A percentile compares a stretch with the other conserved stretches of the same genome.
Evolutionary conservation across 2,329 filamentous ascomycete genomes (phyloP).

Genomic region (Teratosphaeria pseudoeucalypti): DNA sequence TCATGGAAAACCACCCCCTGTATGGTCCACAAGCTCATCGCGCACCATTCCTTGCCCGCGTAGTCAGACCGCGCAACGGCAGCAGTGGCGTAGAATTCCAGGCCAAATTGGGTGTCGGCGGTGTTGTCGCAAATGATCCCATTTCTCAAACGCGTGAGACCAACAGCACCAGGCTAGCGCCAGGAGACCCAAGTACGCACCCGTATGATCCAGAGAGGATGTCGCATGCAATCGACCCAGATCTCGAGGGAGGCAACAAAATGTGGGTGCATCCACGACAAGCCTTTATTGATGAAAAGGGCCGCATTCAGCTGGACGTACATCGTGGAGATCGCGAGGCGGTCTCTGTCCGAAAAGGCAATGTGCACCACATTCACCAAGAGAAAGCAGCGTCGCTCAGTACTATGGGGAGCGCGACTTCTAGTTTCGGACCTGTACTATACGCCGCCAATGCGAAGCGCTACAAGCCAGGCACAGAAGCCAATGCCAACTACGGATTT

Average conservation of each 20-base stretch:
- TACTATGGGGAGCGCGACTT: background rate
- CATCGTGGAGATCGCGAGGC: slow-evolving; percentile 21
- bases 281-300: slow-evolving; percentile 36
- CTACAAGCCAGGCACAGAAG: background rate
- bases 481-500: background rate
- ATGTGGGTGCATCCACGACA: slow-evolving; percentile 40
- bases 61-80: slow-evolving; percentile 39
- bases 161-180: background rate
- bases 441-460: background rate
- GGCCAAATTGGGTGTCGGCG: slow-evolving; percentile 34
- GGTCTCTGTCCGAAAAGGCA: slow-evolving; percentile 21
- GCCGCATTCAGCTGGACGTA: slow-evolving; percentile 31
- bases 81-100: slow-evolving; percentile 22
- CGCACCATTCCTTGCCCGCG: slow-evolving; percentile 46
- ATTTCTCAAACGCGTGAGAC: background rate
- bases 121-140: slow-evolving; percentile 32
- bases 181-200: slow-evolving; percentile 19
- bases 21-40: slow-evolving; percentile 47
- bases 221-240: slow-evolving; percentile 29
- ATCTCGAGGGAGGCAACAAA: slow-evolving; percentile 42
- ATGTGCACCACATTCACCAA: slow-evolving; percentile 17
- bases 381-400: slow-evolving; percentile 1
- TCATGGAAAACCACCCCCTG: slow-evolving; percentile 29
- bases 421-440: background rate
- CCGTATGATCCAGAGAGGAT: slow-evolving; percentile 32